phyloP scores from a whole-genome alignment of 257 asterid species.

The Salvia miltiorrhiza region DNA sequence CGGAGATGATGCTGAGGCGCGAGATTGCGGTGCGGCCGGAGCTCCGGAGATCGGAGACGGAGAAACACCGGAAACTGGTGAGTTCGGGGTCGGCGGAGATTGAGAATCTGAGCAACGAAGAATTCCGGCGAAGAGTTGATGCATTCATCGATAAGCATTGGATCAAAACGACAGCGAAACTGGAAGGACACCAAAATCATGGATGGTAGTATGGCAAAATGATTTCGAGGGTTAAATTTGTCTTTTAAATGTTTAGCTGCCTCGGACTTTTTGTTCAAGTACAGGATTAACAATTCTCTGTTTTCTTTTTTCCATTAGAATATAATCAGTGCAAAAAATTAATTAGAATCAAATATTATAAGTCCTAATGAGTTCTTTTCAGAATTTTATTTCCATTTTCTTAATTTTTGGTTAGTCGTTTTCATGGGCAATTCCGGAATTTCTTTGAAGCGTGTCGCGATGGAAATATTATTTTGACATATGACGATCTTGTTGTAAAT shows the following conservation, averaged over 20 bases:
- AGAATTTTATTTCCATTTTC: neutral
- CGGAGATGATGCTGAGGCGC: slow-evolving; percentile 60
- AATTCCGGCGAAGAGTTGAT: slow-evolving; percentile 64
- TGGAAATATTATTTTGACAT: neutral
- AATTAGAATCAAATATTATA: slow-evolving; percentile 17
- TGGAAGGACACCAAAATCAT: neutral
- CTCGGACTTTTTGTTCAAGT: neutral
- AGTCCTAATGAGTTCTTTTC: neutral
- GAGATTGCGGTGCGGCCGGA: slow-evolving; percentile 45
- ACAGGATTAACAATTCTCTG: slow-evolving; percentile 25
- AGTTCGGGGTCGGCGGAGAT: slow-evolving; percentile 33
- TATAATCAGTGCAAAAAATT: slow-evolving; percentile 18
- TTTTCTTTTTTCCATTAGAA: slow-evolving; percentile 10
- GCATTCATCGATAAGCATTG: slow-evolving; percentile 62
- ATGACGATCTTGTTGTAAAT: neutral
- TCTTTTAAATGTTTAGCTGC: neutral
- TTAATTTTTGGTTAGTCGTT: neutral
- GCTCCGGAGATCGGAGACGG: slow-evolving; percentile 73
- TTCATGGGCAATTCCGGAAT: neutral
- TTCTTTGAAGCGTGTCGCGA: neutral
- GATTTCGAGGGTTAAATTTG: neutral
- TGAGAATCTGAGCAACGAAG: slow-evolving; percentile 70
- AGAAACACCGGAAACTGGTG: slow-evolving; percentile 12
- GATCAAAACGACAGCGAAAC: slow-evolving; percentile 26
- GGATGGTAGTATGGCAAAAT: neutral